Evolutionary conservation across 805 yeast species (phyloP).

Genomic region (Myxozyma melibiosi): DNA sequence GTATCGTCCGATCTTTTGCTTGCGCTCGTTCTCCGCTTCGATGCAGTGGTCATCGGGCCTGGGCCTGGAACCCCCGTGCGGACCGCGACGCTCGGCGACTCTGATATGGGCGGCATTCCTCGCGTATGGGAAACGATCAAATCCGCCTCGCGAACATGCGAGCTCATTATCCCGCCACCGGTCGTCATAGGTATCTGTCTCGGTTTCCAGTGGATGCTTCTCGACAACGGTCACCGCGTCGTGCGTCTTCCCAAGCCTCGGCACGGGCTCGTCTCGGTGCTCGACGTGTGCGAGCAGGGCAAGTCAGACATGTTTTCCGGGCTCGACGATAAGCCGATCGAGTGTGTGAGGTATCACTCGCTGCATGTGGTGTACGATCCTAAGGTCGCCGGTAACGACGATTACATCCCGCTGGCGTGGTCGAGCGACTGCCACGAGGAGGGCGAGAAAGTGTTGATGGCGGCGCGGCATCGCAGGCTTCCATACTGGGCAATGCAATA

Average conservation of each 20-base stretch:
- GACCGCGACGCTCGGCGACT: constrained; percentile 34
- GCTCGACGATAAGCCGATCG: constrained; percentile 46
- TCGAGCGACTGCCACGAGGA: constrained; percentile 50
- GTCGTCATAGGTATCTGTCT: constrained; percentile 84
- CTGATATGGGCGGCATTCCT: constrained; percentile 74
- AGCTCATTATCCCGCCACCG: constrained; percentile 18
- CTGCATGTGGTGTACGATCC: constrained; percentile 51
- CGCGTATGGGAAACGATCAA: constrained; percentile 50
- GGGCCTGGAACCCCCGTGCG: constrained; percentile 91
- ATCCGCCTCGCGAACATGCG: constrained; percentile 28
- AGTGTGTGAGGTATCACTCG: constrained; percentile 88
- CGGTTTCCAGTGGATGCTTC: constrained; percentile 85
- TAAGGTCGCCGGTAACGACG: constrained; percentile 25
- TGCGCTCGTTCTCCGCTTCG: constrained; percentile 54
- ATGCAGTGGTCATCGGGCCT: constrained; percentile 87
- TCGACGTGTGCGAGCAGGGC: constrained; percentile 41
- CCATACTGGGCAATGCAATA: constrained; percentile 96
- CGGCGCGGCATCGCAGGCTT: constrained; percentile 57
- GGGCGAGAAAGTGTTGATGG: constrained; percentile 59
- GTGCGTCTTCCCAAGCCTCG: constrained; percentile 57
- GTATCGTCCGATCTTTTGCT: constrained; percentile 55
- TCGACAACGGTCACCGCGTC: constrained; percentile 60
- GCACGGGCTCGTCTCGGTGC: constrained; percentile 81
- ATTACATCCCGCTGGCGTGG: constrained; percentile 61
- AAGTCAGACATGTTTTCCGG: constrained; percentile 47